Conservation (phyloP, 2,329 filamentous ascomycete genomes). For the Elsinoe batatas region DNA sequence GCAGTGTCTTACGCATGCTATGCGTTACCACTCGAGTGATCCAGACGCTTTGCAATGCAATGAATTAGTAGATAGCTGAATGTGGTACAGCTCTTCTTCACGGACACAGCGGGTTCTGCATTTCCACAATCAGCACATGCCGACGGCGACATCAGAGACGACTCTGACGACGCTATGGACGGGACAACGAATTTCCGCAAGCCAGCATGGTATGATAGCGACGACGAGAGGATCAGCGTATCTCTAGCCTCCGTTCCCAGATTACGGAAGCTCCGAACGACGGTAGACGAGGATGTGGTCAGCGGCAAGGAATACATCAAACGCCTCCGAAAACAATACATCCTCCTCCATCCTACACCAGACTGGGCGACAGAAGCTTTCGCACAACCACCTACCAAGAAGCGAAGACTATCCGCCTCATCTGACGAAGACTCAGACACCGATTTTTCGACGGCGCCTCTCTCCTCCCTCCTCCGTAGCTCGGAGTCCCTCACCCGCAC, state of each 20-base stretch:
- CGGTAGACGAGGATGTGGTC: constrained; percentile 76
- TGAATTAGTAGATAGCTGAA: constrained; percentile 6
- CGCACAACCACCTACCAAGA: constrained; percentile 35
- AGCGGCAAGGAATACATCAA: constrained; percentile 76
- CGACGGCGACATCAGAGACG: constrained; percentile 32
- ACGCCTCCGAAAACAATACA: constrained; percentile 63
- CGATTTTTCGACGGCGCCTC: constrained; percentile 58
- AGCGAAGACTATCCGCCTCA: constrained; percentile 35
- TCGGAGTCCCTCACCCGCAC: constrained; percentile 55
- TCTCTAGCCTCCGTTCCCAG: constrained; percentile 68
- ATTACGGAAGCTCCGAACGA: constrained; percentile 71
- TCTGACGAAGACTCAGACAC: constrained; percentile 37
- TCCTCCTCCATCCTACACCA: constrained; percentile 51
- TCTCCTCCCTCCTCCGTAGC: constrained; percentile 71
- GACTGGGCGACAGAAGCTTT: constrained; percentile 48
- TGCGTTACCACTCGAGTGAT: too few species aligned
- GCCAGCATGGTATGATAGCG: constrained; percentile 96
- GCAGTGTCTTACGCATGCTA: neutral
- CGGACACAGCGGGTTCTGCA: constrained; percentile 55
- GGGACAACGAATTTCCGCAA: constrained; percentile 49
- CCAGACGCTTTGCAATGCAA: neutral
- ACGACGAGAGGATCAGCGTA: constrained; percentile 78
- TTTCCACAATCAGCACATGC: constrained; percentile 26
- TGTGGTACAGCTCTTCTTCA: constrained; percentile 71
- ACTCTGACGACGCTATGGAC: constrained; percentile 29